Percentiles rank a stretch among this genome's conserved stretches.
Evolutionary conservation across 768 basidiomycete species (phyloP).

Genomic region (Exidia glandulosa): DNA sequence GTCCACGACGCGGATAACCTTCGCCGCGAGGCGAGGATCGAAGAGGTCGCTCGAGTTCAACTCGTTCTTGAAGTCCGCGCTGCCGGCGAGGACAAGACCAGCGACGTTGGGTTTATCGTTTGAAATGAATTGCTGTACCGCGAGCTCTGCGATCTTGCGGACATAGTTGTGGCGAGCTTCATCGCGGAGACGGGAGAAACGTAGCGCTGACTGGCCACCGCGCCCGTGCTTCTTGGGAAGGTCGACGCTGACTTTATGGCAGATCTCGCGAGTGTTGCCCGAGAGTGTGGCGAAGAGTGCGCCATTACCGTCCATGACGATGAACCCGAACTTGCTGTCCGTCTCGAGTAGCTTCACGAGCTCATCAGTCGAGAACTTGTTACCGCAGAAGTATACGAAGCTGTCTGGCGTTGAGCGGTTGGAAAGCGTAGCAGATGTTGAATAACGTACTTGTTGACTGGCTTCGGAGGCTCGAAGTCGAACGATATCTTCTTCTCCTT

Average conservation of each 20-base stretch:
- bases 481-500: conserved; percentile 99
- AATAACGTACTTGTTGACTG: conserved; percentile 83
- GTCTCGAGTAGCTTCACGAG: conserved; percentile 93
- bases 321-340: conserved; percentile 96
- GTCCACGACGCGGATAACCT: conserved; percentile 96
- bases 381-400: conserved; percentile 97
- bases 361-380: conserved; percentile 98
- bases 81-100: conserved; percentile 90
- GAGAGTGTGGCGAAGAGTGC: conserved; percentile 91
- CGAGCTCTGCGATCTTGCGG: conserved; percentile 92
- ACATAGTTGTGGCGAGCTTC: conserved; percentile 99
- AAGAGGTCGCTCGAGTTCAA: conserved; percentile 95
- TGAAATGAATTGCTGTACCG: conserved; percentile 96
- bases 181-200: conserved; percentile 98
- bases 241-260: conserved; percentile 98
- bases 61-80: conserved; percentile 98
- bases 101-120: conserved; percentile 97
- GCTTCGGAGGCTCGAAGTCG: conserved; percentile 97
- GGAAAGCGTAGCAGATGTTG: background rate
- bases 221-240: conserved; percentile 99
- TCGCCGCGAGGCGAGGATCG: conserved; percentile 74
- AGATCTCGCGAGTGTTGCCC: conserved; percentile 95
- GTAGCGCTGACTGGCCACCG: conserved; percentile 98
- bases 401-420: conserved; percentile 25
- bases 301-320: conserved; percentile 99